Percentiles rank a stretch among this genome's conserved stretches.
phyloP scores from a whole-genome alignment of 1,139 yeast genomes.

The Saccharomycopsis phalli region DNA sequence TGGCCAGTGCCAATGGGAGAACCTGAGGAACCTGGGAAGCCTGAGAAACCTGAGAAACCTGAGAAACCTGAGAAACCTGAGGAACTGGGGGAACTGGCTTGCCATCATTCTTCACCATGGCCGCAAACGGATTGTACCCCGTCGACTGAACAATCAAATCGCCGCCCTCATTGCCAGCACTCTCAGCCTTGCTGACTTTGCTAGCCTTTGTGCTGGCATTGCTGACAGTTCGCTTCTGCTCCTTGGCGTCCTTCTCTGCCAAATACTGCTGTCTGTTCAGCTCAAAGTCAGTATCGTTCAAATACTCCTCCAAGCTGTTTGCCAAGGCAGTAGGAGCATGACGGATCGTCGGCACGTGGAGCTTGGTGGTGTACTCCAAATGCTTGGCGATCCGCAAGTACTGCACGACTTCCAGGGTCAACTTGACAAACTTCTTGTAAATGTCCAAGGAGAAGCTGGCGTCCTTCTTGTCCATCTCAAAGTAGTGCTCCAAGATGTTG shows the following conservation, averaged over 20 bases:
- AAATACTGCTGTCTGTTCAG: constrained; percentile 68
- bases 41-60: constrained; percentile 13
- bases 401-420: constrained; percentile 81
- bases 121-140: constrained; percentile 26
- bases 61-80: constrained; percentile 19
- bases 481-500: constrained; percentile 83
- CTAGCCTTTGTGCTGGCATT: constrained; percentile 2
- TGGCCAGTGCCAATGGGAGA: constrained; percentile 20
- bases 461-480: constrained; percentile 79
- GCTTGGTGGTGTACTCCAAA: constrained; percentile 74
- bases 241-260: constrained; percentile 45
- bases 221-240: constrained; percentile 5
- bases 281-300: constrained; percentile 81
- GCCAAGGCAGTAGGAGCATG: constrained; percentile 96
- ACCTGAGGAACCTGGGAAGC: constrained; percentile 13
- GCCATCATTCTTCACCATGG: constrained; percentile 20
- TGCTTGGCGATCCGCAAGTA: constrained; percentile 85
- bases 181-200: constrained; percentile 8
- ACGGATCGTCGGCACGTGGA: constrained; percentile 90
- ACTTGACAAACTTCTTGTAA: constrained; percentile 76
- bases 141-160: constrained; percentile 11
- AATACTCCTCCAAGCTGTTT: constrained; percentile 76
- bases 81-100: constrained; percentile 23
- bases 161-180: constrained; percentile 8
- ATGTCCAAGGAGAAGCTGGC: constrained; percentile 81